Base-by-base conservation (phyloP, 2,329 filamentous ascomycete genomes). In the Penicillium sp. region DNA sequence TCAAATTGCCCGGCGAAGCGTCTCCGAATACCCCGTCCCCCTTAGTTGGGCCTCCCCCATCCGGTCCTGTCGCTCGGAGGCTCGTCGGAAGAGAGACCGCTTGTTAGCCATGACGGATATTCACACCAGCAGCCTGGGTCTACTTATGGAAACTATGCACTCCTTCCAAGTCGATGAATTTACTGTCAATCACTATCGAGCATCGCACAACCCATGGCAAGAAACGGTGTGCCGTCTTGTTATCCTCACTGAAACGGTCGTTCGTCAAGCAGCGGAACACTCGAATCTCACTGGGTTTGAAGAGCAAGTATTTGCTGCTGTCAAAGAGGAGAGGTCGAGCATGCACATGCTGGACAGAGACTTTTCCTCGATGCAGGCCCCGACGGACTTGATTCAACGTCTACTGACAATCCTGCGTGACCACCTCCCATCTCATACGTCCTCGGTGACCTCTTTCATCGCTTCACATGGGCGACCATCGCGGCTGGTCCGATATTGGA, bases 91-190 rank as follows among this genome's bases (percentile, higher is more conserved):
- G 66, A 85, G 86, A 61, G 78, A 78, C 3, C 79, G 78, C 18
- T 75, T 97, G 43, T 84, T 80, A 61, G 82, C 81, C 58, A 75
- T 95, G 54, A 81, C 86, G 40, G 81, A 90, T 62, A 82, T 91
- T 68, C 90, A 88, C 47, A 88, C 91, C 1, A 90, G 88, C 60
- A 88, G 88, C 1, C 76, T 97, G 4, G 93, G 93, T 12, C 81
- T 96, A 4, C 73, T 98, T 26, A 84, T 96, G 57, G 88, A 91
- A 47, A 89, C 95, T 64, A 90, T 88, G 3, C 73, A 96, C 41
- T 83, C 82, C 43, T 83, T 88, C 57, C 79, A 79, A 38, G 73
- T 78, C 18, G 76, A 77, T 12, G 80, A 84, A 36, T 77, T 81
- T 43, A 74, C 75, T 36, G 74, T 76, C 45, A 72, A 72, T 13